A percentile compares a stretch with the other conserved stretches of the same genome.
These are phyloP conservation scores for Tuber magnatum DNA, from an alignment of 495 filamentous ascomycete genomes.

Conservation along the genomic window DNA sequence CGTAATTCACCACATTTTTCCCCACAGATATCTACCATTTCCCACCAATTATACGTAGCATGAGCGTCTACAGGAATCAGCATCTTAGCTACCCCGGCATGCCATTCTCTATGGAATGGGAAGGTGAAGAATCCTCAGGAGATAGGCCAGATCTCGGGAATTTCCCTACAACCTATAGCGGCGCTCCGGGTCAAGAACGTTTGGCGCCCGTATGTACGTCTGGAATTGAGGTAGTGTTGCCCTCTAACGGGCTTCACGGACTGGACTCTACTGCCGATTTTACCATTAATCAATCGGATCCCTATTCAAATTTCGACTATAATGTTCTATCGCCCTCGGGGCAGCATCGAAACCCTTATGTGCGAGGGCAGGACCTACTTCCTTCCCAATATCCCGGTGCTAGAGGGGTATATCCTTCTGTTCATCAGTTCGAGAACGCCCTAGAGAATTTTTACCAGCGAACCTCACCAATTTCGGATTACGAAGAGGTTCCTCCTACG, in stretches of 20 bases:
- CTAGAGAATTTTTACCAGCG: background rate
- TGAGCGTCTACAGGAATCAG: background rate
- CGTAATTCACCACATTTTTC: background rate
- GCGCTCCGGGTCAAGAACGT: background rate
- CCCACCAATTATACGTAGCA: background rate
- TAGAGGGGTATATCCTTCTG: background rate
- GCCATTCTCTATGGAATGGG: constrained; percentile 1
- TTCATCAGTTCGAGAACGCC: background rate
- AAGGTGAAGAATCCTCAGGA: background rate
- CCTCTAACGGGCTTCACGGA: background rate
- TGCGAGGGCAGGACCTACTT: background rate
- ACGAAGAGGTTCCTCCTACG: background rate
- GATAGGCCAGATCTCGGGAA: background rate
- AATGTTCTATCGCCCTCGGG: background rate
- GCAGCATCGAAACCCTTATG: background rate
- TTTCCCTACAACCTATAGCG: background rate
- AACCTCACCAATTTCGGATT: constrained; percentile 25
- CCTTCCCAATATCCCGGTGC: background rate
- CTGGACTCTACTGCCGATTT: background rate
- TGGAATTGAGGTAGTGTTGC: background rate
- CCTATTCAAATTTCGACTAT: background rate
- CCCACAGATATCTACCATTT: background rate
- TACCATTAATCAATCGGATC: background rate
- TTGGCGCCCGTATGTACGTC: background rate
- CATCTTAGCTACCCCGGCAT: background rate